phyloP scores from a whole-genome alignment of 2,329 filamentous ascomycete species.

The Nothophaeocryptopus gaeumannii region DNA sequence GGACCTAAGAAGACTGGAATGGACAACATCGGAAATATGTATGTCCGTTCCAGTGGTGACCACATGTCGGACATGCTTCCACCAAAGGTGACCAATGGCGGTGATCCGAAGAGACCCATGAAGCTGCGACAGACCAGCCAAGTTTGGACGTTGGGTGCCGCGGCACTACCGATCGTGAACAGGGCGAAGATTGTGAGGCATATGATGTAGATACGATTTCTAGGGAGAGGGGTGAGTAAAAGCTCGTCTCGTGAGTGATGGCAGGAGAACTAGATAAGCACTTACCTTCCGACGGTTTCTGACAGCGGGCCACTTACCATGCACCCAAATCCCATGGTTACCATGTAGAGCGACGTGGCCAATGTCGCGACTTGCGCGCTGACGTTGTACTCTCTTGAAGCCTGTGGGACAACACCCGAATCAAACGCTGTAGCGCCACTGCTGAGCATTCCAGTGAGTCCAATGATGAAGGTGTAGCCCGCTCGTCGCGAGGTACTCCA shows the following conservation, averaged over 20 bases:
- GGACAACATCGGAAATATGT: conserved; percentile 24
- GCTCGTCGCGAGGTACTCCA: no score
- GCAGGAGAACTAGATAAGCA: no score
- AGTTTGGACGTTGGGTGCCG: conserved; percentile 23
- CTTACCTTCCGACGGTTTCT: conserved; percentile 34
- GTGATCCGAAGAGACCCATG: conserved; percentile 24
- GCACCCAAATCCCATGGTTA: conserved; percentile 36
- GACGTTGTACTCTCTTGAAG: not conserved
- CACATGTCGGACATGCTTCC: conserved; percentile 28
- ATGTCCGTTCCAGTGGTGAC: conserved; percentile 21
- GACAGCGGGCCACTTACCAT: conserved; percentile 40
- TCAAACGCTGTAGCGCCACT: not conserved
- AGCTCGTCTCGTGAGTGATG: no score
- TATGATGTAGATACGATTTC: conserved; percentile 26
- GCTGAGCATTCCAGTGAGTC: not conserved
- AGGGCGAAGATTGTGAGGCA: conserved; percentile 17
- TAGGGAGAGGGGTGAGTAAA: no score
- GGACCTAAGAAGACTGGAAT: conserved; percentile 32
- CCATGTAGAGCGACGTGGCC: conserved; percentile 41
- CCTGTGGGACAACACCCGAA: not conserved
- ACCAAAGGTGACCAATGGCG: conserved; percentile 26
- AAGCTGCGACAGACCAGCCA: conserved; percentile 26
- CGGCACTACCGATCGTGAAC: conserved; percentile 19
- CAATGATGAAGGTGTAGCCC: not conserved
- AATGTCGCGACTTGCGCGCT: not conserved